These are phyloP conservation scores for Podospora conica DNA, from an alignment of 495 filamentous ascomycete genomes.

Conservation along the genomic window DNA sequence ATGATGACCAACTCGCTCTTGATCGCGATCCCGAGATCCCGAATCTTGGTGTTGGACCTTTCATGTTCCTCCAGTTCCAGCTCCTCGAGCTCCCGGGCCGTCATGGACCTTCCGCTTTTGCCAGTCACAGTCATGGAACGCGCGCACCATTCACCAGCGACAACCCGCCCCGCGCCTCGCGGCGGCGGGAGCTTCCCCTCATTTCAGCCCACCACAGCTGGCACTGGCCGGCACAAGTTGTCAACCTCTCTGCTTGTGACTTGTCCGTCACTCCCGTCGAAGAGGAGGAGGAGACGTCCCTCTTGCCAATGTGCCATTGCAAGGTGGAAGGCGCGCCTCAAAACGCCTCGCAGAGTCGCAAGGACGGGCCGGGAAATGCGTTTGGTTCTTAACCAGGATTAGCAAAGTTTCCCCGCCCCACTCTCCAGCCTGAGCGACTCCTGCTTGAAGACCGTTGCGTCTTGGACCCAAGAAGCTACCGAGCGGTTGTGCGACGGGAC, in stretches of 20 bases:
- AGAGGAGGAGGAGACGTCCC: too few relatives aligned
- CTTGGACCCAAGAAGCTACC: too few relatives aligned
- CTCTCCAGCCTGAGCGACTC: constrained; percentile 6
- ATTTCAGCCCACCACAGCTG: neutral
- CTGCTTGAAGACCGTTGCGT: constrained; percentile 25
- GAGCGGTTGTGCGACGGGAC: constrained; percentile 13
- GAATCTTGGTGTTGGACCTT: neutral
- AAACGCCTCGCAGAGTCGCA: constrained; percentile 21
- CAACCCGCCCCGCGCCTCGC: neutral
- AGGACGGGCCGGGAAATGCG: constrained; percentile 13
- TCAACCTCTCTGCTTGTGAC: neutral
- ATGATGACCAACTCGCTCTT: neutral
- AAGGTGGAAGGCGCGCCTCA: neutral
- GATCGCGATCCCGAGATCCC: neutral
- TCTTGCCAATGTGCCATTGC: neutral
- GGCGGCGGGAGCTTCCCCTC: neutral
- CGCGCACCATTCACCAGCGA: neutral
- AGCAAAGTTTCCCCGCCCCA: constrained; percentile 13
- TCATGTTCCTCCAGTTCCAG: neutral
- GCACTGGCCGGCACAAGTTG: neutral
- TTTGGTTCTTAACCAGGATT: constrained; percentile 22
- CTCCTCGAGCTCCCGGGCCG: neutral
- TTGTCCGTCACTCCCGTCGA: neutral
- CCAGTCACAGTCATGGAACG: neutral
- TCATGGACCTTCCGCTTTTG: neutral